Conservation (phyloP, 306 rosid species). For the apple (Malus domestica) region ASM211411v1 NC_041803.1:21416001-21416500, state of each 20-base stretch:
- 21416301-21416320: slow-evolving; percentile 69
- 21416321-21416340: slow-evolving; percentile 69
- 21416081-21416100: background rate
- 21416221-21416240: slow-evolving; percentile 63
- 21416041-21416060: background rate
- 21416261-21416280: slow-evolving; percentile 77
- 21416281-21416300: slow-evolving; percentile 60
- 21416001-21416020: background rate
- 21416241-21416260: slow-evolving; percentile 71
- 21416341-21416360: slow-evolving; percentile 81
- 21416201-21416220: slow-evolving; percentile 51
- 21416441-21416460: background rate
- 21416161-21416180: slow-evolving; percentile 50
- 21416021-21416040: background rate
- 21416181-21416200: slow-evolving; percentile 57
- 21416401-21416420: background rate
- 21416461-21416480: slow-evolving; percentile 42
- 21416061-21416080: background rate
- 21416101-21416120: background rate
- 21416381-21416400: background rate
- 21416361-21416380: slow-evolving; percentile 83
- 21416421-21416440: background rate
- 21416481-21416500: slow-evolving; percentile 86
- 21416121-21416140: slow-evolving; percentile 18
- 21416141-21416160: slow-evolving; percentile 43